Base-by-base conservation (phyloP, 2,329 filamentous ascomycete genomes). In the Furcasterigmium sp. region DNA sequence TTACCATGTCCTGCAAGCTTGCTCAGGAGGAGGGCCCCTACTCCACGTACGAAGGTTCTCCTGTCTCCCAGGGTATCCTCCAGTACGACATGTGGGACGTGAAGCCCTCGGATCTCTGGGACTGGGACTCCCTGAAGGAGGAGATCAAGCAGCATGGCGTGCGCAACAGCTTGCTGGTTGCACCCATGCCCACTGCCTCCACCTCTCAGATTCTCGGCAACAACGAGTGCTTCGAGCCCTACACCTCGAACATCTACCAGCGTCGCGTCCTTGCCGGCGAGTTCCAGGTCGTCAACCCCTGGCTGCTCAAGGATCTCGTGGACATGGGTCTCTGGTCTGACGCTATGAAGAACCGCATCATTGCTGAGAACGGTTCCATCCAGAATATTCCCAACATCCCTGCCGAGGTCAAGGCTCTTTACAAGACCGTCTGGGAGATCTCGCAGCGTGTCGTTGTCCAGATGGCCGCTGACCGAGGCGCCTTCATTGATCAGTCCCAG, bases 341-440 rank as follows among this genome's bases (percentile, higher is more conserved):
- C 70, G 89, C 90, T 73, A 98, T 98, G 93, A 98, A 98, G 84
- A 98, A 98, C 77, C 90, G 93, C 57, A 98, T 98, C 76, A 98
- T 98, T 59, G 86, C 93, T 45, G 91, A 96, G 50, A 88, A 88
- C 54, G 93, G 93, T 53, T 97, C 91, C 17, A 86, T 98, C 44
- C 93, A 97, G 68, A 91, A 93, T 68, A 91, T 98, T 51, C 87
- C 91, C 61, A 97, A 94, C 70, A 96, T 98, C 50, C 91, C 93
- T 13, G 81, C 86, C 25, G 93, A 98, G 56, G 86, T 95, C 76
- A 98, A 98, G 76, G 83, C 85, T 30, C 79, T 98, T 7, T 98
- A 98, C 81, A 98, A 98, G 84, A 98, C 93, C 3, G 93, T 98
- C 18, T 98, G 93, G 93, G 93, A 98, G 65, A 96, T 98, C 59